Percentiles rank a stretch among this genome's conserved stretches.
Evolutionary conservation across 2,329 filamentous ascomycete genomes (phyloP).

Genomic region (Fusarium drepaniforme): DNA sequence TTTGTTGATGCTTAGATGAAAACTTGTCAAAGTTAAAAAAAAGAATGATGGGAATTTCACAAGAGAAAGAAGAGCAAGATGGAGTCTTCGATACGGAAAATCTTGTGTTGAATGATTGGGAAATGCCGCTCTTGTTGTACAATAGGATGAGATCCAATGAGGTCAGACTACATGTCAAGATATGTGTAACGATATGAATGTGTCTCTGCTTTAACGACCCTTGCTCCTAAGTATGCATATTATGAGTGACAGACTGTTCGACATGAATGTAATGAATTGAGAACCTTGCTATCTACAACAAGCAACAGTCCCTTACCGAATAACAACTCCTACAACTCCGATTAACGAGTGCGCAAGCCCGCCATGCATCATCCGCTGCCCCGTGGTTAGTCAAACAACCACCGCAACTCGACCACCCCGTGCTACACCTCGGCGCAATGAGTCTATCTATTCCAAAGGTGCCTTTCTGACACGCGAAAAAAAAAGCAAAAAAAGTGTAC

Average conservation of each 20-base stretch:
- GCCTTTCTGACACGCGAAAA: slow-evolving; percentile 40
- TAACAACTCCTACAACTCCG: slow-evolving; percentile 46
- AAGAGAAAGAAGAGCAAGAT: slow-evolving; percentile 20
- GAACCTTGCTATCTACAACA: slow-evolving; percentile 34
- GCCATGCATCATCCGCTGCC: slow-evolving; percentile 42
- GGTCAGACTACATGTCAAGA: slow-evolving; percentile 38
- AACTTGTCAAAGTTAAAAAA: background rate
- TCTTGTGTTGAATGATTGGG: slow-evolving; percentile 34
- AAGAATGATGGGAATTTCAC: slow-evolving; percentile 8
- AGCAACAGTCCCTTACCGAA: slow-evolving; percentile 32
- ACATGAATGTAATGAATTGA: slow-evolving; percentile 30
- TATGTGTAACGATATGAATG: slow-evolving; percentile 43
- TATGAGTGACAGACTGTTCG: background rate
- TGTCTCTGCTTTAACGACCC: slow-evolving; percentile 2
- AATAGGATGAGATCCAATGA: slow-evolving; percentile 41
- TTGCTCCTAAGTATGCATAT: background rate
- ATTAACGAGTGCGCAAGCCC: slow-evolving; percentile 45
- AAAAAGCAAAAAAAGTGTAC: slow-evolving; percentile 28
- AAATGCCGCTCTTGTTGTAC: slow-evolving; percentile 48
- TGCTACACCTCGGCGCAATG: slow-evolving; percentile 34
- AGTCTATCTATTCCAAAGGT: slow-evolving; percentile 44
- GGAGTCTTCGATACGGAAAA: slow-evolving; percentile 29
- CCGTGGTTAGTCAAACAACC: slow-evolving; percentile 4
- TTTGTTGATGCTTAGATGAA: slow-evolving; percentile 78
- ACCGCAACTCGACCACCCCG: slow-evolving; percentile 4